A percentile compares a stretch with the other conserved stretches of the same genome.
Evolutionary conservation across 2,329 filamentous ascomycete genomes (phyloP).

Genomic region (Trichocomaceae sp.): DNA sequence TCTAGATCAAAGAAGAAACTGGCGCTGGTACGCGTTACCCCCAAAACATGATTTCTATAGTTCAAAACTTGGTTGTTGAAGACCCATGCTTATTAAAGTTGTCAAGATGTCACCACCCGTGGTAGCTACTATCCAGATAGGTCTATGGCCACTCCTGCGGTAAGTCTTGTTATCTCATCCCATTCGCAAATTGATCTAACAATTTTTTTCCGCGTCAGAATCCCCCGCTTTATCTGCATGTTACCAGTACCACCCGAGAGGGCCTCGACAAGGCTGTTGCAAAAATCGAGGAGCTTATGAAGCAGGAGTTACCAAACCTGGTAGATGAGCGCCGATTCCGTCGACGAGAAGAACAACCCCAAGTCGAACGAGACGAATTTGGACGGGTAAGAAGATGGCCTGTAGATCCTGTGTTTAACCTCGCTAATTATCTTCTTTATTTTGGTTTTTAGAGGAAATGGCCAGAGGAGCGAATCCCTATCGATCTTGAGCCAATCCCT

Average conservation of each 20-base stretch:
- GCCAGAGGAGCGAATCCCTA: slow-evolving; percentile 92
- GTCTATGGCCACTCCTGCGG: slow-evolving; percentile 87
- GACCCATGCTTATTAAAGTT: slow-evolving; percentile 54
- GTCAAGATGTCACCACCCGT: slow-evolving; percentile 95
- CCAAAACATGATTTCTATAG: slow-evolving; percentile 28
- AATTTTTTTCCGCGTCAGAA: slow-evolving; percentile 53
- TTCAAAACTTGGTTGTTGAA: slow-evolving; percentile 37
- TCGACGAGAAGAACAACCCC: slow-evolving; percentile 62
- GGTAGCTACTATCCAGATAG: slow-evolving; percentile 97
- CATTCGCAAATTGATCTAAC: not conserved
- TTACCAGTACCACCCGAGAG: slow-evolving; percentile 85
- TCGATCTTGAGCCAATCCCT: slow-evolving; percentile 80
- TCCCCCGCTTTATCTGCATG: slow-evolving; percentile 87
- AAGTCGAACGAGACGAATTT: slow-evolving; percentile 81
- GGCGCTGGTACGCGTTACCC: slow-evolving; percentile 84
- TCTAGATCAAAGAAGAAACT: slow-evolving; percentile 99
- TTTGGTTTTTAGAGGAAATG: slow-evolving; percentile 71
- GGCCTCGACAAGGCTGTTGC: slow-evolving; percentile 82
- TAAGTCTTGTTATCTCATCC: slow-evolving; percentile 44
- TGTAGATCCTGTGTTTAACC: not conserved
- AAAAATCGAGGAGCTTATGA: slow-evolving; percentile 91
- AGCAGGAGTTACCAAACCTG: slow-evolving; percentile 89
- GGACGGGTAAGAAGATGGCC: slow-evolving; percentile 61
- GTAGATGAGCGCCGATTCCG: slow-evolving; percentile 92
- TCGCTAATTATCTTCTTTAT: not conserved